Base-by-base conservation (phyloP, 169 alveolate genomes). In the Plasmodium adleri region DNA sequence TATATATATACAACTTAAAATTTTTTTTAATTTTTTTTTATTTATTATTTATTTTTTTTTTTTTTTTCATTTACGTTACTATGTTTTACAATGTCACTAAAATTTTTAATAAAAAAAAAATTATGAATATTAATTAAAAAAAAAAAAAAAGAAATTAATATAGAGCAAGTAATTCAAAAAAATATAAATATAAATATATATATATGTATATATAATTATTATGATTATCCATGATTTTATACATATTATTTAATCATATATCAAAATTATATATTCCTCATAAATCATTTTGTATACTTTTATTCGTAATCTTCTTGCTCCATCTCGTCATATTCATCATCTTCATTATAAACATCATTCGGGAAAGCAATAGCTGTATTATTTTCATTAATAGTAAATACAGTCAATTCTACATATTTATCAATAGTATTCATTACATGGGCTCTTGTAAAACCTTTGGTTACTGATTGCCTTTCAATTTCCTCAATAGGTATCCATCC, bases 371-470 rank as follows among this genome's bases (percentile, higher is more conserved):
- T 76, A 43, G 89, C 89, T 9, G 89, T 76, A 70, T 76, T 76
- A 56, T 76, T 67, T 15, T 76, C 59, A 58, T 76, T 76, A 56
- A 76, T 76, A 20, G 89, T 76, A 58, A 94, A 72, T 13, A 95
- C 96, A 17, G 96, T 96, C 72, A 95, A 67, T 58, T 94, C 95
- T 28, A 93, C 91, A 66, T 95, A 95, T 54, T 92, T 94, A 64
- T 91, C 96, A 22, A 95, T 89, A 45, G 95, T 95, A 10, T 91
- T 93, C 60, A 59, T 67, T 22, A 92, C 80, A 32, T 92, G 95
- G 76, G 83, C 94, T 60, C 73, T 88, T 59, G 91, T 90, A 62
- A 90, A 89, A 22, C 96, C 97, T 59, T 87, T 80, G n/a, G 94
- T 91, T 60, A 90, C 73, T 15, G 87, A 90, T 73, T 88, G 94